Evolutionary conservation across 768 basidiomycete species (phyloP).

Genomic region (Termitomyces sp.): DNA sequence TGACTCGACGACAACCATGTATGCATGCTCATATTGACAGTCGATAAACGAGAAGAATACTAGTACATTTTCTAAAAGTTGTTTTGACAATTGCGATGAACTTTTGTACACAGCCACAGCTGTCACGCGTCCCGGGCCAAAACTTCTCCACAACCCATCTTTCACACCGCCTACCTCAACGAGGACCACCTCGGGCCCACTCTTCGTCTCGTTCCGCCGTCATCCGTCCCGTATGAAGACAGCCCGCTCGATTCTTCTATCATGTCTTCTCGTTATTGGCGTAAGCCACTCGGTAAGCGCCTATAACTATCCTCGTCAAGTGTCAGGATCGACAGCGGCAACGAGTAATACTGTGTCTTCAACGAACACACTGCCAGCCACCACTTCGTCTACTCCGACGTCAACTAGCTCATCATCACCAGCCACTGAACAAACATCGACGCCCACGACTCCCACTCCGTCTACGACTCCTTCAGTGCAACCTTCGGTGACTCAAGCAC

Average conservation of each 20-base stretch:
- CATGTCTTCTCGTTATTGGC: conserved; percentile 23
- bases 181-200: conserved; percentile 4
- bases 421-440: not conserved
- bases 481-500: not conserved
- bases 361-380: conserved; percentile 10
- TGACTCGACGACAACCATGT: too few species aligned
- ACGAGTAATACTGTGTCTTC: too few species aligned
- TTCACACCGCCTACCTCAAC: conserved; percentile 4
- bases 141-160: conserved; percentile 8
- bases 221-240: conserved; percentile 21
- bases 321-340: not conserved
- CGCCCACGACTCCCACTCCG: conserved; percentile 7
- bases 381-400: conserved; percentile 12
- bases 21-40: too few species aligned
- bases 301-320: conserved; percentile 13
- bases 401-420: conserved; percentile 10
- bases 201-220: not conserved
- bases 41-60: too few species aligned
- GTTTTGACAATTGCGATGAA: not conserved
- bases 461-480: not conserved
- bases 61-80: too few species aligned
- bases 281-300: conserved; percentile 16
- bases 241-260: conserved; percentile 20
- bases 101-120: conserved; percentile 16
- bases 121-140: conserved; percentile 18